Percentiles rank a stretch among this genome's conserved stretches.
These are phyloP conservation scores for Metschnikowia gruessii DNA, from an alignment of 805 yeast genomes.

Conservation along the genomic window DNA sequence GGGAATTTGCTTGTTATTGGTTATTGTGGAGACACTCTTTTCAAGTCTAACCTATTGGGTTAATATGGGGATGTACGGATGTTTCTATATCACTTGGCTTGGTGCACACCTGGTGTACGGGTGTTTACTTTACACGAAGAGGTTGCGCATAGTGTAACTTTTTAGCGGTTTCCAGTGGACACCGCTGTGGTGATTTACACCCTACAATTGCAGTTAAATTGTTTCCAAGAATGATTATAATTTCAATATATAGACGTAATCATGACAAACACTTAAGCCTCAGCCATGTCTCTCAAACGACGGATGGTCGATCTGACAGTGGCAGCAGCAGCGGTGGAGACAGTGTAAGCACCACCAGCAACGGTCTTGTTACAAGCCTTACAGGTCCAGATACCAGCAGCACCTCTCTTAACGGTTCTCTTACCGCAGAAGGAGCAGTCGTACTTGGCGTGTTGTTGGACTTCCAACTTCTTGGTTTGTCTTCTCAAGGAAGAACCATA, in stretches of 20 bases:
- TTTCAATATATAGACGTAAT: constrained; percentile 18
- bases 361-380: constrained; percentile 91
- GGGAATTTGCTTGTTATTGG: too few relatives aligned
- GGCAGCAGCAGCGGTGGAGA: constrained; percentile 99
- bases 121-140: not conserved
- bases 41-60: too few relatives aligned
- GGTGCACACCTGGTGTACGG: not conserved
- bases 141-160: too few relatives aligned
- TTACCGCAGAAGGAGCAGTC: constrained; percentile 99
- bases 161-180: too few relatives aligned
- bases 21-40: too few relatives aligned
- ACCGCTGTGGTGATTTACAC: too few relatives aligned
- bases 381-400: constrained; percentile 99
- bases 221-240: constrained; percentile 9
- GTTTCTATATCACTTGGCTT: too few relatives aligned
- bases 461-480: constrained; percentile 98
- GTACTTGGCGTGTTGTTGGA: constrained; percentile 98
- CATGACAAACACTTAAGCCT: constrained; percentile 65
- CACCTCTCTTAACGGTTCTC: constrained; percentile 95
- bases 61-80: constrained; percentile 3
- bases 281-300: constrained; percentile 99
- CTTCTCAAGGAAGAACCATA: constrained; percentile 99
- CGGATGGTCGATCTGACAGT: constrained; percentile 99
- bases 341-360: constrained; percentile 99
- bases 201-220: not conserved